These are phyloP conservation scores for Rickenella mellea DNA, from an alignment of 768 basidiomycete species.

Conservation along the genomic window DNA sequence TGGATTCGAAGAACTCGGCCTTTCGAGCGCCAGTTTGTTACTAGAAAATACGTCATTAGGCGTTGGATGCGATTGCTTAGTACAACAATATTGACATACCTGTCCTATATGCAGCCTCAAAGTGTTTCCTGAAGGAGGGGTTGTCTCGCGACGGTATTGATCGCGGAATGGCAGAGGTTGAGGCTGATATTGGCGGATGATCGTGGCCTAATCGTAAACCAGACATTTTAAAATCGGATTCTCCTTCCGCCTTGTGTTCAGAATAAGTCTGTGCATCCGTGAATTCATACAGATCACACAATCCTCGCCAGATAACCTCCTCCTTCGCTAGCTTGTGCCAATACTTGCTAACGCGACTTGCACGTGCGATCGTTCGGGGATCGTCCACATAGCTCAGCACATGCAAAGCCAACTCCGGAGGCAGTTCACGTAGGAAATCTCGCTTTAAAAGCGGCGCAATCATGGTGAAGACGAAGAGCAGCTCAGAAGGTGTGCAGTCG, in stretches of 20 bases:
- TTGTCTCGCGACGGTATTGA: too few relatives aligned
- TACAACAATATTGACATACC: conserved; percentile 32
- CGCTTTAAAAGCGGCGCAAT: conserved; percentile 56
- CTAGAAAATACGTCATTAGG: conserved; percentile 24
- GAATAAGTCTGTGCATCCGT: too few relatives aligned
- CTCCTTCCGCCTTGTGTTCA: too few relatives aligned
- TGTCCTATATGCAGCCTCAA: conserved; percentile 63
- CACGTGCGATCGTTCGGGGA: conserved; percentile 58
- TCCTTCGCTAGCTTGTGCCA: conserved; percentile 69
- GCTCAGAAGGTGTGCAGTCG: conserved; percentile 49
- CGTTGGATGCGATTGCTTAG: neutral
- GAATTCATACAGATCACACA: conserved; percentile 57
- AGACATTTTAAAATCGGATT: too few relatives aligned
- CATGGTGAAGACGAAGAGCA: conserved; percentile 57
- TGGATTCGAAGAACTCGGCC: conserved; percentile 64
- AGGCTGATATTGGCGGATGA: too few relatives aligned
- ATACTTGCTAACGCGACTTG: conserved; percentile 55
- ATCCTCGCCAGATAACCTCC: conserved; percentile 70
- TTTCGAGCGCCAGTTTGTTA: conserved; percentile 72
- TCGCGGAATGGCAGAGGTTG: too few relatives aligned
- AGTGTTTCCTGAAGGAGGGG: conserved; percentile 62
- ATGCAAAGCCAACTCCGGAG: conserved; percentile 65
- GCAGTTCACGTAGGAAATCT: conserved; percentile 46
- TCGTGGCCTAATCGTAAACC: too few relatives aligned
- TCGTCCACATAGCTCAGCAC: conserved; percentile 73